Evolutionary conservation across 2,329 filamentous ascomycete species (phyloP).

Genomic region (Chalara sp.): DNA sequence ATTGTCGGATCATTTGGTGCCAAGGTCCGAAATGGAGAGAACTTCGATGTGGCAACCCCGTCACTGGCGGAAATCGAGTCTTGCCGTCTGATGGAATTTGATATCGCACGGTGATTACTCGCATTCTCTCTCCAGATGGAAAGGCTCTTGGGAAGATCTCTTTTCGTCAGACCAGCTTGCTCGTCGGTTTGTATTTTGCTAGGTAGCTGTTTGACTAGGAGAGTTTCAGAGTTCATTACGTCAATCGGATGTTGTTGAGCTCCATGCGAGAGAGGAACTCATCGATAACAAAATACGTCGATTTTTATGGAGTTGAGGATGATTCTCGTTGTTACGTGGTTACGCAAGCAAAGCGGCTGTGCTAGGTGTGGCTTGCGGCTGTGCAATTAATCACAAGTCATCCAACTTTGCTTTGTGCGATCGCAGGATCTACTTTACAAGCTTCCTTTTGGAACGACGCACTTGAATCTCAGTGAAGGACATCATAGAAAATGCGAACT

Average conservation of each 20-base stretch:
- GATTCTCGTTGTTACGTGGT: no score
- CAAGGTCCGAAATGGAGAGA: background rate
- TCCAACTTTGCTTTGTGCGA: no score
- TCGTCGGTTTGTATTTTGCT: background rate
- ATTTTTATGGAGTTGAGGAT: no score
- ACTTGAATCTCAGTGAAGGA: background rate
- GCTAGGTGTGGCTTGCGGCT: no score
- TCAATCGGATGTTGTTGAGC: background rate
- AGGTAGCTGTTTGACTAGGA: background rate
- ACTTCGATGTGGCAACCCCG: background rate
- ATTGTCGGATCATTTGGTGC: background rate
- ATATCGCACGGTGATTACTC: background rate
- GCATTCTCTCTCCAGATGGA: background rate
- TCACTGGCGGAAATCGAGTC: background rate
- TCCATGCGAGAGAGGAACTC: no score
- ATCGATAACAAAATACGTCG: no score
- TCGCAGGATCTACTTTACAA: no score
- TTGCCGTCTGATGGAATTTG: background rate
- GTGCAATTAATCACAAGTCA: no score
- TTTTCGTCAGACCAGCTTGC: background rate
- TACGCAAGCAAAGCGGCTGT: no score
- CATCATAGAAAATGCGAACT: conserved; percentile 1
- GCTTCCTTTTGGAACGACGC: no score
- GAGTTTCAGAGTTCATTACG: background rate
- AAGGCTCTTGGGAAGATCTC: background rate